Conservation (phyloP, 345 rosid genomes). For the Eucalyptus decipiens region DNA sequence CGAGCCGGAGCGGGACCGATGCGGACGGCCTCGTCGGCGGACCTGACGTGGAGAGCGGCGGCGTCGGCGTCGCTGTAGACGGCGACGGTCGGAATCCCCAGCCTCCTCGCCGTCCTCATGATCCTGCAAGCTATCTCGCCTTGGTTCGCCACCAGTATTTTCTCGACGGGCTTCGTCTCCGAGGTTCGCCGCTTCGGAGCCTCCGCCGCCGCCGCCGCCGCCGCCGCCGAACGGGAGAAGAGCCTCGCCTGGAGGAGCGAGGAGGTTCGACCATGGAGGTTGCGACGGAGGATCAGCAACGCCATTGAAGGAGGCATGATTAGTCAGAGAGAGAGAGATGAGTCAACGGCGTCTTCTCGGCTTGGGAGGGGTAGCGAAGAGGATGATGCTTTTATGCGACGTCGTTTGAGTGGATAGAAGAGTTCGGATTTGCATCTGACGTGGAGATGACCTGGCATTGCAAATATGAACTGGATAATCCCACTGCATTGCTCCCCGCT, state of each 20-base stretch:
- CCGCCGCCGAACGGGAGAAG: slow-evolving; percentile 3
- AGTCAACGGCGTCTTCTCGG: too few relatives aligned
- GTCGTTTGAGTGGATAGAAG: too few relatives aligned
- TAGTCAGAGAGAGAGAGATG: too few relatives aligned
- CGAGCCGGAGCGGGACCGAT: slow-evolving; percentile 85
- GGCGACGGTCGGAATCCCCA: slow-evolving; percentile 76
- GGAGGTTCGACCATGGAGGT: neutral
- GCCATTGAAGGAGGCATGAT: slow-evolving; percentile 16
- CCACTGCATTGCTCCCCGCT: too few relatives aligned
- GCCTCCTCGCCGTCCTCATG: slow-evolving; percentile 66
- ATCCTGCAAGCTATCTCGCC: slow-evolving; percentile 89
- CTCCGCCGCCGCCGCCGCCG: neutral
- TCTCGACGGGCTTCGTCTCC: slow-evolving; percentile 32
- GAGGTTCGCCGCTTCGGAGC: neutral
- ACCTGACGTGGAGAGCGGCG: slow-evolving; percentile 75
- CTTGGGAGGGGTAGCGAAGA: too few relatives aligned
- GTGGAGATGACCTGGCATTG: too few relatives aligned
- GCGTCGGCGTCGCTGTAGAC: slow-evolving; percentile 86
- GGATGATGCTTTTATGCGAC: too few relatives aligned
- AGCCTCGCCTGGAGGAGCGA: slow-evolving; percentile 4
- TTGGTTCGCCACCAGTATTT: slow-evolving; percentile 68
- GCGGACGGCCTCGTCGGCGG: slow-evolving; percentile 76
- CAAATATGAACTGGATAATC: too few relatives aligned
- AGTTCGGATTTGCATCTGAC: too few relatives aligned
- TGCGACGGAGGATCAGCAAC: slow-evolving; percentile 43